Percentiles rank a stretch among this genome's conserved stretches.
These are phyloP conservation scores for Suhomyces sp. DNA, from an alignment of 805 yeast genomes.

Conservation along the genomic window DNA sequence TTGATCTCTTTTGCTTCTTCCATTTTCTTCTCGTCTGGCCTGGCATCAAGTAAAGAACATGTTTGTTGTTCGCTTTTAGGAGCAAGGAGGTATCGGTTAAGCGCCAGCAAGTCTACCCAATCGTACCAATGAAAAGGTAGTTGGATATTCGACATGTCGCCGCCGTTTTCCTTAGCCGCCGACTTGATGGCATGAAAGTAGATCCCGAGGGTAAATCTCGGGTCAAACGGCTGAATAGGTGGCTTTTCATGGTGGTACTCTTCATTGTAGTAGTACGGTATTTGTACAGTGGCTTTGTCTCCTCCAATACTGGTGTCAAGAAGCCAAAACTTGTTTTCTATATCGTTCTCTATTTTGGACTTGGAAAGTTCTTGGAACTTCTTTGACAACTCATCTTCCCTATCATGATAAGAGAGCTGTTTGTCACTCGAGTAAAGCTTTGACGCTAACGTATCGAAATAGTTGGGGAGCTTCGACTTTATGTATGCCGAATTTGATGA, in stretches of 20 bases:
- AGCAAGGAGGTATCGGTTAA: conserved; percentile 21
- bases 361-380: conserved; percentile 13
- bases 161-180: background rate
- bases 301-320: conserved; percentile 7
- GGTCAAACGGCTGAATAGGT: conserved; percentile 23
- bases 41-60: conserved; percentile 4
- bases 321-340: conserved; percentile 21
- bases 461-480: background rate
- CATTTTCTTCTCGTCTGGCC: conserved; percentile 5
- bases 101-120: conserved; percentile 47
- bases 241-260: conserved; percentile 11
- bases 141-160: conserved; percentile 3
- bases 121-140: conserved; percentile 54
- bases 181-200: conserved; percentile 15
- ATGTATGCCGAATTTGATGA: background rate
- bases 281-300: background rate
- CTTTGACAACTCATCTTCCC: conserved; percentile 4
- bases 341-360: conserved; percentile 16
- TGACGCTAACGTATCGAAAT: conserved; percentile 14
- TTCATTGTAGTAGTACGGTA: conserved; percentile 8
- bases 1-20: conserved; percentile 6
- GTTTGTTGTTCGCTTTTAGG: conserved; percentile 1
- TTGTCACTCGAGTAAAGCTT: conserved; percentile 6
- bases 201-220: conserved; percentile 22
- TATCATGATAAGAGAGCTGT: conserved; percentile 1